Conservation (phyloP, 1,284 basidiomycete species). For the Malassezia japonica region DNA sequence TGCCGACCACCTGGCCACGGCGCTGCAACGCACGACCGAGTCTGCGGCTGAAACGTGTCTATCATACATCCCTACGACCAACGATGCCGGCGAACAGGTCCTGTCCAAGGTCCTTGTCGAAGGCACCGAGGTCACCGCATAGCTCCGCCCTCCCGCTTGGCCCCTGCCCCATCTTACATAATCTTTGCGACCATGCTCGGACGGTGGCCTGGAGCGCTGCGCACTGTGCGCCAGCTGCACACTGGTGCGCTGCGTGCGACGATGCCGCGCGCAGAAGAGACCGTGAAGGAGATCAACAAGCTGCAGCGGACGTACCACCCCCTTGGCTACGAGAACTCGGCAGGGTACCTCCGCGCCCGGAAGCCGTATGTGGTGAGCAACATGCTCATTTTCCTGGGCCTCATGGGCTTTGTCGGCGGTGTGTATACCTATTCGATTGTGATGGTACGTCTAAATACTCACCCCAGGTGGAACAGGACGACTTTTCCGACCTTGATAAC, state of each 20-base stretch:
- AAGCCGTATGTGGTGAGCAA: slow-evolving; percentile 12
- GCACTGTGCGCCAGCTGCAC: neutral
- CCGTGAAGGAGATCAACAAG: neutral
- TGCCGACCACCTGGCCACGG: neutral
- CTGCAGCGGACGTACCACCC: slow-evolving; percentile 10
- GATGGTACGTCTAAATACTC: slow-evolving; percentile 4
- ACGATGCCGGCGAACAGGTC: neutral
- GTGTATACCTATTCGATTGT: slow-evolving; percentile 17
- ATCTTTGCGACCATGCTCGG: neutral
- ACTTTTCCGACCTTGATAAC: slow-evolving; percentile 17
- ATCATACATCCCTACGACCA: neutral
- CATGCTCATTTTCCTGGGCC: neutral
- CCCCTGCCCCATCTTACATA: too few relatives aligned
- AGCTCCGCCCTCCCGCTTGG: neutral
- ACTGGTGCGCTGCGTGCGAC: neutral
- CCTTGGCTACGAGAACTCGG: slow-evolving; percentile 1
- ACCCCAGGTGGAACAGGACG: slow-evolving; percentile 17
- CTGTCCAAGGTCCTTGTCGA: neutral
- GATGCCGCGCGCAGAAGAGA: neutral
- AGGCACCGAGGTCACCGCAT: neutral
- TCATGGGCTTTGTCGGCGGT: slow-evolving; percentile 4
- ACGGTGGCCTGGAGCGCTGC: neutral
- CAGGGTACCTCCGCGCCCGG: slow-evolving; percentile 10
- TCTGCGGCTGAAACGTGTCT: neutral
- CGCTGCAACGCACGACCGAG: neutral